Base-by-base conservation (phyloP, 495 filamentous ascomycete species). In the Aspergillus ostianus region DNA sequence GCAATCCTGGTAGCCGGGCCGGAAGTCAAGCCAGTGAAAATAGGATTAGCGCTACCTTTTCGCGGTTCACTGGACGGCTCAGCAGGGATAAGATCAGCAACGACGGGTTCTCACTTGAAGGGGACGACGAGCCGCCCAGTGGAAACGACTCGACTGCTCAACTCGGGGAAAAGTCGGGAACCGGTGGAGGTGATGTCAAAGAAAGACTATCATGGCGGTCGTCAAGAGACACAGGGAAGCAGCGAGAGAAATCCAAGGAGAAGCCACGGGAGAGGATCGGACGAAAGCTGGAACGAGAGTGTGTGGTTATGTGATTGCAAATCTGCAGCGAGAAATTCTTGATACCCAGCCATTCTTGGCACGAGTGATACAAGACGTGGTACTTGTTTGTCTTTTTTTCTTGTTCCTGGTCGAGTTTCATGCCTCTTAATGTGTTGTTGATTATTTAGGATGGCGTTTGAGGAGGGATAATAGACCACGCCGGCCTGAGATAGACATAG, bases 281-380 rank as follows among this genome's bases (percentile, higher is more conserved):
- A 72, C 68, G 59, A 32, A 80, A 73, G 50, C 84, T 85, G 8
- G 91, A 95, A 55, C 77, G 90, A 51, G 90, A 93, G 68, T 95
- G 91, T 74, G 62, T 74, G 41, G 49, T 66, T 9, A 68, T 68
- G 65, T 65, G 61, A 66, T 52, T 52, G 23, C 26, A 50, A 30
- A 36, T 51, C 0, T 55, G 27, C 44, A 15, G 44, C 58, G 57
- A 50, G 9, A 32, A 20, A 15, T 52, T 45, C 19, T 41, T 51
- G 48, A 61, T 53, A 61, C 52, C 53, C 47, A 58, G 23, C 30
- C 49, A 41, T 15, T 1, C 1, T 41, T 15, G 36, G 36, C 36
- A 41, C 36, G 10, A 41, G 36, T 49, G 47, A 20, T 12, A 48
- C 18, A 17, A 49, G 5, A 12, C 10, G 47, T 12, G 47, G 6